These are phyloP conservation scores for Rhamnella rubrinervis DNA, from an alignment of 331 rosid genomes.

Conservation along the genomic window DNA sequence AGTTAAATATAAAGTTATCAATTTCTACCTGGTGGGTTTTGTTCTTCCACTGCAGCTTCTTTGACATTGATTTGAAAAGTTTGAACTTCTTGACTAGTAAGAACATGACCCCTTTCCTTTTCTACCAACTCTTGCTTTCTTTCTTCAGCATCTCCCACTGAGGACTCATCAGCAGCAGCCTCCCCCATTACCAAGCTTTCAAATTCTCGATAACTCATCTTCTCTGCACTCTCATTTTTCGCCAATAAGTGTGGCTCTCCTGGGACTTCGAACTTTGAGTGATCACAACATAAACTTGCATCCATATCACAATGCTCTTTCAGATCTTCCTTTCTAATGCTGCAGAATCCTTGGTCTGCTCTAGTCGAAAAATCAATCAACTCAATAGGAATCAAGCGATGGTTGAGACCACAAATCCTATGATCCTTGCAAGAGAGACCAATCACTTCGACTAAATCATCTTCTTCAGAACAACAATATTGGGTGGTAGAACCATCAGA, in stretches of 20 bases:
- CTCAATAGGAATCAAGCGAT: slow-evolving; percentile 48
- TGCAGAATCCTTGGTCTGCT: slow-evolving; percentile 27
- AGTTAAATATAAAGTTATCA: slow-evolving; percentile 17
- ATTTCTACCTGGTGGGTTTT: slow-evolving; percentile 44
- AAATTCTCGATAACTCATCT: slow-evolving; percentile 22
- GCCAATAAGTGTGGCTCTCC: slow-evolving; percentile 15
- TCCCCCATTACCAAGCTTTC: slow-evolving; percentile 25
- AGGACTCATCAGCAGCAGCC: slow-evolving; percentile 19
- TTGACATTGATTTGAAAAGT: slow-evolving; percentile 17
- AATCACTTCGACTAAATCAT: slow-evolving; percentile 48
- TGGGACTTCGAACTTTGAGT: slow-evolving; percentile 13
- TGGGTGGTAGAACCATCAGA: slow-evolving; percentile 19
- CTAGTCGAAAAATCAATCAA: slow-evolving; percentile 58
- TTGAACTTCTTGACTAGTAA: slow-evolving; percentile 24
- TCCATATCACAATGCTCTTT: slow-evolving; percentile 14
- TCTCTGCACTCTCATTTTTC: slow-evolving; percentile 23
- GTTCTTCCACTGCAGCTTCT: slow-evolving; percentile 33
- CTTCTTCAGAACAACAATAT: slow-evolving; percentile 33
- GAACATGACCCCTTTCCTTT: slow-evolving; percentile 21
- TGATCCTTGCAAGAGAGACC: slow-evolving; percentile 24
- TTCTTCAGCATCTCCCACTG: slow-evolving; percentile 23
- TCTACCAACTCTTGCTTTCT: slow-evolving; percentile 20
- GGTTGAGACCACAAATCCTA: slow-evolving; percentile 14
- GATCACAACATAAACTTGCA: slow-evolving; percentile 13
- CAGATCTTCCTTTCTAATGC: slow-evolving; percentile 23